These are phyloP conservation scores for Kluyveromyces sp. DNA, from an alignment of 1,139 yeast species.

Conservation along the genomic window DNA sequence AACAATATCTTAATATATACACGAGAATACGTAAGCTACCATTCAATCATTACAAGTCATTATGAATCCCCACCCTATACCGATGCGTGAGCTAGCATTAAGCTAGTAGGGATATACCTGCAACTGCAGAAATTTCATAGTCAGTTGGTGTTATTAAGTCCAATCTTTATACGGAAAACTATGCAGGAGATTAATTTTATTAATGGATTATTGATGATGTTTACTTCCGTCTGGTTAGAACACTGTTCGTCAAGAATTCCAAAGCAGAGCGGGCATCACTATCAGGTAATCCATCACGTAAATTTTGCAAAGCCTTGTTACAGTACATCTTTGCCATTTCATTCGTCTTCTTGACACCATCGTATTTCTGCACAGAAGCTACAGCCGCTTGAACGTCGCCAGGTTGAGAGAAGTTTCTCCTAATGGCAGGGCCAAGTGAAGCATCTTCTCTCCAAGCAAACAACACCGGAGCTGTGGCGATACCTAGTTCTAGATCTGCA, in stretches of 20 bases:
- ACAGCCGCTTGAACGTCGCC: slow-evolving; percentile 85
- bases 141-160: not conserved
- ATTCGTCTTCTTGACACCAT: slow-evolving; percentile 73
- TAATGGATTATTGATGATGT: not conserved
- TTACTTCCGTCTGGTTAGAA: slow-evolving; percentile 71
- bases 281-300: slow-evolving; percentile 65
- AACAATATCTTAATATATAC: not conserved
- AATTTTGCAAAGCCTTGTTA: slow-evolving; percentile 62
- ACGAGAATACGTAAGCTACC: not conserved
- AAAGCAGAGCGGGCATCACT: slow-evolving; percentile 86
- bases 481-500: slow-evolving; percentile 87
- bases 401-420: slow-evolving; percentile 68
- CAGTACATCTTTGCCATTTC: slow-evolving; percentile 74
- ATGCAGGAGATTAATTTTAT: not conserved
- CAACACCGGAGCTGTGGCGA: slow-evolving; percentile 94
- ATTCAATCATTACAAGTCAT: slow-evolving; percentile 3
- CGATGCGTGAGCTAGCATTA: not conserved
- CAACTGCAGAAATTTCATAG: not conserved
- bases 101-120: not conserved
- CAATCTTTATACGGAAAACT: not conserved
- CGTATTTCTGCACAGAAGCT: slow-evolving; percentile 57
- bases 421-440: slow-evolving; percentile 73
- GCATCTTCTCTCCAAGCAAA: slow-evolving; percentile 92
- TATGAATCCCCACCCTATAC: not conserved
- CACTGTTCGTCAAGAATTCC: slow-evolving; percentile 74